Evolutionary conservation across 2,329 filamentous ascomycete genomes (phyloP), one percentile per base, ranked within the genome.

Genomic region (Sporothrix euskadiensis): DNA sequence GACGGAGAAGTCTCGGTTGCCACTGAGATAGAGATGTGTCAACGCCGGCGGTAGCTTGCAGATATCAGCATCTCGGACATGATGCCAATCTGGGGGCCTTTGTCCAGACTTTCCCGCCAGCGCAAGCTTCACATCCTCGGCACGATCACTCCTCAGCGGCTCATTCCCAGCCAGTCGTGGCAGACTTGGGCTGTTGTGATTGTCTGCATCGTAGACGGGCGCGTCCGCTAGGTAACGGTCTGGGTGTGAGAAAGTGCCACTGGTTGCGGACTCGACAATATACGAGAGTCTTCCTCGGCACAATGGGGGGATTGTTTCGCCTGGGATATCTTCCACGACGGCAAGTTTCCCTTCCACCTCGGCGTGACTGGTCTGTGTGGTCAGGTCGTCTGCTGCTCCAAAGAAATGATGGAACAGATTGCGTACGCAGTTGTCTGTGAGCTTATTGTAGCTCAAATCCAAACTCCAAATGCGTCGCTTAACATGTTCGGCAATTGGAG

Each of bases 21-120:
- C 80, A 39, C 86, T 87, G 12, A 91, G 75, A 68, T 85, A 83
- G 19, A 91, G 79, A 75, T 90, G 88, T 0, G 88, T 89, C 63
- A 90, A 77, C 2, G 83, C 83, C 1, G 77, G 73, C 3, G 78
- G 76, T 16, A 73, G 69, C 12, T 73, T 65, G 30, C 79, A 81
- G 1, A 81, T 74, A 32, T 77, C 77, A 5, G 77, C 75, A 19
- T 76, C 74, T 4, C 73, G 41, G 30, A 78, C 63, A 19, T 75
- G 59, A 52, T 78, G 65, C 74, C 75, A 61, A 72, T 78, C 22
- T 16, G 73, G 44, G 54, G 75, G 14, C 49, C 73, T 9, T 35
- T 26, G 4, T 32, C 76, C 57, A 76, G 76, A 71, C 9, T 74
- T 75, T 4, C 77, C 78, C 4, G 81, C 78, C 4, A 83, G 75